phyloP scores from a whole-genome alignment of 805 yeast genomes.

The Yarrowia sp. region DNA sequence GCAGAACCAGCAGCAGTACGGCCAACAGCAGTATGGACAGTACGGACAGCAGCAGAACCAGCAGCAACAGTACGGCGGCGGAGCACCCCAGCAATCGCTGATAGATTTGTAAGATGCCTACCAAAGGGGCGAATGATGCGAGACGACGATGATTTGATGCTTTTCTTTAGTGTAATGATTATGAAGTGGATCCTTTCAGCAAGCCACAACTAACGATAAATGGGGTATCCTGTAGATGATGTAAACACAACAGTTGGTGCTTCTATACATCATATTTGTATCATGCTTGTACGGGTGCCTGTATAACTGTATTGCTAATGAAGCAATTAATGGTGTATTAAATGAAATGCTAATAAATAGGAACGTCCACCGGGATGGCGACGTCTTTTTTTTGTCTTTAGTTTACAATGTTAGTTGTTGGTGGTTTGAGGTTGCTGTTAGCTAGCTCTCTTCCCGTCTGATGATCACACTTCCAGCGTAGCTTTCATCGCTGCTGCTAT shows the following conservation, averaged over 20 bases:
- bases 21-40: slow-evolving; percentile 26
- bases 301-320: too few species aligned
- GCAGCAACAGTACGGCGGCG: slow-evolving; percentile 21
- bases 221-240: background rate
- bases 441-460: slow-evolving; percentile 4
- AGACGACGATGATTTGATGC: slow-evolving; percentile 18
- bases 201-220: slow-evolving; percentile 1
- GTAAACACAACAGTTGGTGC: too few species aligned
- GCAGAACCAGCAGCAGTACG: slow-evolving; percentile 28
- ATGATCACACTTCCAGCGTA: slow-evolving; percentile 20
- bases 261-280: too few species aligned
- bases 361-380: background rate
- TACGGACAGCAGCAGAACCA: slow-evolving; percentile 27
- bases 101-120: slow-evolving; percentile 17
- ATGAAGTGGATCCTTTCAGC: slow-evolving; percentile 5
- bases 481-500: slow-evolving; percentile 7
- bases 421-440: background rate
- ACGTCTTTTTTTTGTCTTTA: background rate
- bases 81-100: slow-evolving; percentile 23
- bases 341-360: slow-evolving; percentile 12
- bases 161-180: slow-evolving; percentile 24
- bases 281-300: too few species aligned
- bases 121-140: background rate
- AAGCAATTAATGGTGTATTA: slow-evolving; percentile 1
- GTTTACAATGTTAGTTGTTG: background rate